These are phyloP conservation scores for Madurella mycetomatis DNA, from an alignment of 2,329 filamentous ascomycete genomes.

Conservation along the genomic window DNA sequence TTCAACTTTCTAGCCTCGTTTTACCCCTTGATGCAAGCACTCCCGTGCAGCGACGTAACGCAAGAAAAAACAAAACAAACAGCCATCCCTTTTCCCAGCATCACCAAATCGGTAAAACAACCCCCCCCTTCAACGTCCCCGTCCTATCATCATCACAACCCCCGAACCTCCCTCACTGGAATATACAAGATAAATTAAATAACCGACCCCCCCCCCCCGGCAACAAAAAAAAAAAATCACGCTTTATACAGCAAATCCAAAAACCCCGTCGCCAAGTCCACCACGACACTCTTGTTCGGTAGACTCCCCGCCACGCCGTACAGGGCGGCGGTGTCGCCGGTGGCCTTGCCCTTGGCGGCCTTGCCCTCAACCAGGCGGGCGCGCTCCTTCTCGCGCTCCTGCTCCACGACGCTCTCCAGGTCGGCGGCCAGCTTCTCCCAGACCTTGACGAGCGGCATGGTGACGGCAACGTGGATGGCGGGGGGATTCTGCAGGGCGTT, in stretches of 20 bases:
- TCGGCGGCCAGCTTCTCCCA: slow-evolving; percentile 77
- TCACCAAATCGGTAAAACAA: too few relatives aligned
- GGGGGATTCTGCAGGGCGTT: slow-evolving; percentile 90
- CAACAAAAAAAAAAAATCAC: too few relatives aligned
- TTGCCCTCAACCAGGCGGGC: slow-evolving; percentile 67
- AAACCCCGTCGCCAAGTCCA: slow-evolving; percentile 84
- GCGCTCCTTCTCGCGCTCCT: slow-evolving; percentile 76
- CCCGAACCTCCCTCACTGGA: not conserved
- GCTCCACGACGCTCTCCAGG: slow-evolving; percentile 60
- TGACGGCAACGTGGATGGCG: slow-evolving; percentile 91
- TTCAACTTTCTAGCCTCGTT: too few relatives aligned
- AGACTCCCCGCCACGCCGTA: slow-evolving; percentile 94
- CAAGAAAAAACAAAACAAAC: too few relatives aligned
- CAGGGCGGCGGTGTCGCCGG: slow-evolving; percentile 78
- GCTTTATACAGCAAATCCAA: slow-evolving; percentile 41
- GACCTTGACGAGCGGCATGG: slow-evolving; percentile 74
- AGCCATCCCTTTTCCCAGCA: too few relatives aligned
- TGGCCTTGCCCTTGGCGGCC: slow-evolving; percentile 58
- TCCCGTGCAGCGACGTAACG: too few relatives aligned
- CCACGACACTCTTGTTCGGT: slow-evolving; percentile 93
- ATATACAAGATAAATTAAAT: too few relatives aligned
- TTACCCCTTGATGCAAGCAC: too few relatives aligned
- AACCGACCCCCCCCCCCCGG: too few relatives aligned
- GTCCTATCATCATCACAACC: too few relatives aligned
- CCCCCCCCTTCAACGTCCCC: too few relatives aligned